These are phyloP conservation scores for Novymonas esmeraldas DNA, from an alignment of 208 protist species.

Conservation along the genomic window DNA sequence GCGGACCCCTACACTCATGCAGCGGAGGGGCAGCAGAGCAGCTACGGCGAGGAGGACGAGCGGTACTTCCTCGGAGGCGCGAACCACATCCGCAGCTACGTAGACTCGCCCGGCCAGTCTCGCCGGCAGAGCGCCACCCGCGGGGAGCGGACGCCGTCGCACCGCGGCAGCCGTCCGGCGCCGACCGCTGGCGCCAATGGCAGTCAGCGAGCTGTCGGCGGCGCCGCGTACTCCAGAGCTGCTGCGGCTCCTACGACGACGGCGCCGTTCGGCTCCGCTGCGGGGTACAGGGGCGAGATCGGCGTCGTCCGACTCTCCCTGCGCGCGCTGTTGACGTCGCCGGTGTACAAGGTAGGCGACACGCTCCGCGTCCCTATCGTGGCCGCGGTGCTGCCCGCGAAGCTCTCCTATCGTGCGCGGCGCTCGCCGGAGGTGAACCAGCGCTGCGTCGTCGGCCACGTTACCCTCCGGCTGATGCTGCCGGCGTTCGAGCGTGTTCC, in stretches of 20 bases:
- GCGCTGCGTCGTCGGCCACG: conserved; percentile 50
- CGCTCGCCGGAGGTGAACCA: conserved; percentile 11
- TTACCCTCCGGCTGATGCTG: conserved; percentile 62
- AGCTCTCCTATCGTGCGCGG: conserved; percentile 10
- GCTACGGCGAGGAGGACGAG: conserved; percentile 2
- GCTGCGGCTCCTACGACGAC: neutral
- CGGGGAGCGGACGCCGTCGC: neutral
- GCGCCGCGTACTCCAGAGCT: too few relatives aligned
- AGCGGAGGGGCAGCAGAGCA: neutral
- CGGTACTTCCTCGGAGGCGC: conserved; percentile 16
- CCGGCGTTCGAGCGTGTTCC: conserved; percentile 75
- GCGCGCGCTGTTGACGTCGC: conserved; percentile 63
- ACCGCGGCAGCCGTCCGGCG: neutral
- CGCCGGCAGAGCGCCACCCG: conserved; percentile 4
- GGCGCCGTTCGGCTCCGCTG: neutral
- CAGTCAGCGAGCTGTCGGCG: conserved; percentile 8
- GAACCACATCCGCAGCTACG: conserved; percentile 25
- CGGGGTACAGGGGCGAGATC: conserved; percentile 44
- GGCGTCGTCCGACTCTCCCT: conserved; percentile 66
- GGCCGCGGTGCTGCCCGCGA: conserved; percentile 3
- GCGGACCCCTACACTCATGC: conserved; percentile 1
- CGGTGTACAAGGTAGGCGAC: conserved; percentile 61
- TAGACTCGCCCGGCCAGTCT: conserved; percentile 6
- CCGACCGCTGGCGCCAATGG: neutral
- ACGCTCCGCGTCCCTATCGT: conserved; percentile 66